These are phyloP conservation scores for Dioscorea zingiberensis DNA, from an alignment of 106 monocot species.

Conservation along the genomic window DNA sequence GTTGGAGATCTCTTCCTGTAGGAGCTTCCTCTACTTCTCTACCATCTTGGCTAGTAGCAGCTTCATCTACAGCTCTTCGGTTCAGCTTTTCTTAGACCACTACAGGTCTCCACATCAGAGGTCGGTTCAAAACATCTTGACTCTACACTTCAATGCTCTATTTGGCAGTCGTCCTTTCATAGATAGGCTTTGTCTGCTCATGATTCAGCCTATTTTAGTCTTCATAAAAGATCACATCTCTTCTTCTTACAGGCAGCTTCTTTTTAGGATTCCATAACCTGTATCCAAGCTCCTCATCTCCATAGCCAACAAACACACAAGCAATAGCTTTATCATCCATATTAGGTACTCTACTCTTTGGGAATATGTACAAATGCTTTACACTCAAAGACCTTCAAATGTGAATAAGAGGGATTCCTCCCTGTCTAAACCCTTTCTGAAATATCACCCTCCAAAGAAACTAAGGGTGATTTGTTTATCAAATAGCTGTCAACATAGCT, in stretches of 20 bases:
- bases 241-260: background rate
- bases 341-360: background rate
- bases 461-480: background rate
- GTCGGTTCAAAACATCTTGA: background rate
- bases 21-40: background rate
- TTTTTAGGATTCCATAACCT: background rate
- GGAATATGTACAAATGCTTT: background rate
- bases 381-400: background rate
- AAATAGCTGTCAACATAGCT: background rate
- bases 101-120: too few relatives aligned
- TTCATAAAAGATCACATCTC: constrained; percentile 2
- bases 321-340: background rate
- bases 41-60: too few relatives aligned
- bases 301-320: too few relatives aligned
- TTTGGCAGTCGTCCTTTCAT: background rate
- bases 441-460: background rate
- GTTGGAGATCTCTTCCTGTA: too few relatives aligned
- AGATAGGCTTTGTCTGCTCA: too few relatives aligned
- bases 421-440: too few relatives aligned
- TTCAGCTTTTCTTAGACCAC: too few relatives aligned
- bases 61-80: too few relatives aligned
- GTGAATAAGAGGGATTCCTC: background rate
- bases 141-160: too few relatives aligned
- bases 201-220: background rate
- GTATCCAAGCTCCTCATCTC: background rate